phyloP scores from a whole-genome alignment of 768 basidiomycete genomes.

The Lyophyllum decastes region DNA sequence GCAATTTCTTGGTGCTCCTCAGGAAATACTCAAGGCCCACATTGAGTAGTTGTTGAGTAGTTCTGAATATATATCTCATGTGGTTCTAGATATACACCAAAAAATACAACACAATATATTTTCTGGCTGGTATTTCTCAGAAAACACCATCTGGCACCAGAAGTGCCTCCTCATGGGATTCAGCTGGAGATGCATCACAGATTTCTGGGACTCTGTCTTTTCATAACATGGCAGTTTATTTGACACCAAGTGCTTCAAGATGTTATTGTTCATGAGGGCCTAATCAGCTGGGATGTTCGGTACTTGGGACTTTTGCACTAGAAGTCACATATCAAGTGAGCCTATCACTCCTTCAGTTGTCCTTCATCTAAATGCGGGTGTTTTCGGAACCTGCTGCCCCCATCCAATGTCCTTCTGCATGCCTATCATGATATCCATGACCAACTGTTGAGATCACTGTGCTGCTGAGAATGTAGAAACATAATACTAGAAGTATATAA shows the following conservation, averaged over 20 bases:
- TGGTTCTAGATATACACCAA: no score
- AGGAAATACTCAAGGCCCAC: no score
- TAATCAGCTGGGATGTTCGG: slow-evolving; percentile 70
- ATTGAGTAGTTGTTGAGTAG: no score
- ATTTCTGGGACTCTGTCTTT: slow-evolving; percentile 38
- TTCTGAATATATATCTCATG: no score
- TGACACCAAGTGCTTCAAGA: slow-evolving; percentile 55
- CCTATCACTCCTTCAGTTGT: slow-evolving; percentile 4
- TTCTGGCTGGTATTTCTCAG: no score
- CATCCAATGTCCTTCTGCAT: slow-evolving; percentile 56
- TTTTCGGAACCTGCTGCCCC: slow-evolving; percentile 64
- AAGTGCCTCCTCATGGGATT: slow-evolving; percentile 69
- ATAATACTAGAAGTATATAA: not conserved
- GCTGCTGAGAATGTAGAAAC: not conserved
- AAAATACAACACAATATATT: no score
- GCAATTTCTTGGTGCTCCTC: no score
- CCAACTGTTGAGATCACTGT: slow-evolving; percentile 26
- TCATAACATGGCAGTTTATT: slow-evolving; percentile 56
- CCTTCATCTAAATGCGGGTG: slow-evolving; percentile 1
- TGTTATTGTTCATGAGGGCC: slow-evolving; percentile 73
- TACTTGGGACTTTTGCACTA: slow-evolving; percentile 46
- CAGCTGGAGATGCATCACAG: slow-evolving; percentile 76
- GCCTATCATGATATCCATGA: slow-evolving; percentile 66
- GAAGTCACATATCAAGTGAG: slow-evolving; percentile 65
- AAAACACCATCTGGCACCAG: no score